Percentiles rank a stretch among this genome's conserved stretches.
Evolutionary conservation across 805 yeast genomes (phyloP).

Genomic region (Hermanozyma aechmeae): DNA sequence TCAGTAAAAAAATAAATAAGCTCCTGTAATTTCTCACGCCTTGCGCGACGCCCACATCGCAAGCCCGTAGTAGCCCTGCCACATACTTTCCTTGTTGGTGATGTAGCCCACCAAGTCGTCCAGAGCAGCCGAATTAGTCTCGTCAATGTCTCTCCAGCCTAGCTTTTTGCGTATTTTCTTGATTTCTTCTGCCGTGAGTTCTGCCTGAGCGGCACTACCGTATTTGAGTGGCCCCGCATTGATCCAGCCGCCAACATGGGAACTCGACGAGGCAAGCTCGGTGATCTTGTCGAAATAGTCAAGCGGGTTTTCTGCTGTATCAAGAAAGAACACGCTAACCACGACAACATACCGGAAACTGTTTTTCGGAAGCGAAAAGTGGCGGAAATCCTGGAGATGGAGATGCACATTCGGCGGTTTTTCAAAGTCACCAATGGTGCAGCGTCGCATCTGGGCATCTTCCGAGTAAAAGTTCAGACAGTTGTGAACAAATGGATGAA

Average conservation of each 20-base stretch:
- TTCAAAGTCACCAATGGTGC: too few relatives aligned
- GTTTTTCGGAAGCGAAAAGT: constrained; percentile 36
- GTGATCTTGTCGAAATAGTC: constrained; percentile 64
- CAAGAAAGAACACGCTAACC: constrained; percentile 71
- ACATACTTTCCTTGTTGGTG: constrained; percentile 56
- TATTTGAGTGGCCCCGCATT: constrained; percentile 90
- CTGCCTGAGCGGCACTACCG: constrained; percentile 76
- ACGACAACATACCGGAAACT: too few relatives aligned
- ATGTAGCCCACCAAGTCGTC: constrained; percentile 44
- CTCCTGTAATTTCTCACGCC: too few relatives aligned
- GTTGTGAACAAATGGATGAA: constrained; percentile 38
- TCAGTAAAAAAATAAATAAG: too few relatives aligned
- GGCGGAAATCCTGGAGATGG: constrained; percentile 57
- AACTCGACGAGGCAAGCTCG: constrained; percentile 23
- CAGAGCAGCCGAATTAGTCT: not conserved
- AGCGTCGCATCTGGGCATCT: too few relatives aligned
- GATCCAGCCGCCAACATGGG: constrained; percentile 59
- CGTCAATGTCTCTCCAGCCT: constrained; percentile 48
- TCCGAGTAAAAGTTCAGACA: constrained; percentile 61
- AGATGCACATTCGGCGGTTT: constrained; percentile 42
- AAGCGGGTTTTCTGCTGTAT: constrained; percentile 83
- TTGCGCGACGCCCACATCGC: constrained; percentile 53
- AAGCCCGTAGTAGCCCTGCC: constrained; percentile 74
- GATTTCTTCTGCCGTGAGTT: constrained; percentile 66
- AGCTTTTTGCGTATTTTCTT: constrained; percentile 36